Evolutionary conservation across 1,284 basidiomycete species (phyloP).

Genomic region (Coriolopsis trogii): DNA sequence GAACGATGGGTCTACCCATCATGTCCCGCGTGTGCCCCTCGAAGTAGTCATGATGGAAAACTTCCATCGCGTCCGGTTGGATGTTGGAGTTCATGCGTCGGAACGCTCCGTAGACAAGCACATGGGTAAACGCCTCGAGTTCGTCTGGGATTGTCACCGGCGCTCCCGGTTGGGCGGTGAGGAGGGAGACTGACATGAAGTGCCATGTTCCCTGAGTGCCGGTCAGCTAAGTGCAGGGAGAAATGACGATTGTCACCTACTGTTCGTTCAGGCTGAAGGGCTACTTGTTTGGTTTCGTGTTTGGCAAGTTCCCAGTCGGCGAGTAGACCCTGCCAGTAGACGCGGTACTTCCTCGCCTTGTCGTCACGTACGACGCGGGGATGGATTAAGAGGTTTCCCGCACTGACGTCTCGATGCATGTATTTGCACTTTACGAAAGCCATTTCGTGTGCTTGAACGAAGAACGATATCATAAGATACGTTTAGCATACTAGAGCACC

Average conservation of each 20-base stretch:
- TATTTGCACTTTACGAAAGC: not conserved
- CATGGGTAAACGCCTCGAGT: conserved; percentile 13
- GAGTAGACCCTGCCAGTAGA: conserved; percentile 5
- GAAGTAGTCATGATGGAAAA: conserved; percentile 4
- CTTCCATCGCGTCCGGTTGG: not conserved
- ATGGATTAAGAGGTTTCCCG: conserved; percentile 14
- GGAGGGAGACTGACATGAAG: conserved; percentile 7
- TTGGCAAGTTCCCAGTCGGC: conserved; percentile 18
- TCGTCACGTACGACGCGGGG: not conserved
- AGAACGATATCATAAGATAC: not conserved
- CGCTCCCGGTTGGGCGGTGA: not conserved
- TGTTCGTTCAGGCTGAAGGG: conserved; percentile 2
- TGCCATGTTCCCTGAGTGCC: conserved; percentile 14
- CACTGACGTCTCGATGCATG: conserved; percentile 18
- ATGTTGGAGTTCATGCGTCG: conserved; percentile 2
- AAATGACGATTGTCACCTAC: not conserved
- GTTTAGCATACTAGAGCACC: not conserved
- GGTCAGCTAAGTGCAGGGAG: not conserved
- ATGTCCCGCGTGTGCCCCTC: not conserved
- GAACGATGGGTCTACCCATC: too few relatives aligned
- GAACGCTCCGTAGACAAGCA: conserved; percentile 7
- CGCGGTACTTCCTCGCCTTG: not conserved
- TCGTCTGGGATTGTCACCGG: conserved; percentile 7
- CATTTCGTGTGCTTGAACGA: conserved; percentile 9
- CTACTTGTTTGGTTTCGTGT: not conserved